Base-by-base conservation (phyloP, 2,329 filamentous ascomycete genomes). In the Pseudogymnoascus sp. region DNA sequence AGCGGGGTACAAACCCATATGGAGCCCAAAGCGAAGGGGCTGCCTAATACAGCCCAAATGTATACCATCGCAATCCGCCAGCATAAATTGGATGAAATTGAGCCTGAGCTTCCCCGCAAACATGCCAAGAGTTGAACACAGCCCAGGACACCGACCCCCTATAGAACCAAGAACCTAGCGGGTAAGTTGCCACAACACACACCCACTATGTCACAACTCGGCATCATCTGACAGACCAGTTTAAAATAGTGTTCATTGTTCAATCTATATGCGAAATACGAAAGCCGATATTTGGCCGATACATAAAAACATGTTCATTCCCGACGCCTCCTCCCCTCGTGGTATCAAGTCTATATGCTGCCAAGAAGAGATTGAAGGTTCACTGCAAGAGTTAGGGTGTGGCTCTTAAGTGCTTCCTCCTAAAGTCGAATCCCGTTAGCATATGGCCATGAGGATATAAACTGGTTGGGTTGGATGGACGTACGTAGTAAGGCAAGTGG, bases 401-500 rank as follows among this genome's bases (percentile, higher is more conserved):
- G 83, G 13, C 75, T 73, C 57, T 74, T 68, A 37, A 86, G 74
- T 2, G 83, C 81, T 28, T 76, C 72, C 65, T 81, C 69, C 69
- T 71, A 37, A 61, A 19, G 25, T 25, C 16, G 7, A 21, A 28
- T 23, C 4, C 19, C n/a, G 16, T 23, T 10, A 34, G 43, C 39
- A 39, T 14, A 16, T 63, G 4, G 8, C 13, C 41, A 10, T n/a
- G 4, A 37, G 10, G 36, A n/a, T 23, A 60, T 39, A 3, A 43
- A 21, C 4, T 19, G 21, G 23, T n/a, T 54, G 16, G 23, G 14
- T 6, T 19, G 45, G 6, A 16, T 54, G 4, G 51, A 66, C 69
- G 54, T 62, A 72, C 79, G 68, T 81, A 86, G 69, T 86, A 87
- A 4, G 76, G 71, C 62, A 87, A 68, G 54, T 80, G 76, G 68